phyloP scores from a whole-genome alignment of 169 alveolate species.

The Eimeria brunetti region DNA sequence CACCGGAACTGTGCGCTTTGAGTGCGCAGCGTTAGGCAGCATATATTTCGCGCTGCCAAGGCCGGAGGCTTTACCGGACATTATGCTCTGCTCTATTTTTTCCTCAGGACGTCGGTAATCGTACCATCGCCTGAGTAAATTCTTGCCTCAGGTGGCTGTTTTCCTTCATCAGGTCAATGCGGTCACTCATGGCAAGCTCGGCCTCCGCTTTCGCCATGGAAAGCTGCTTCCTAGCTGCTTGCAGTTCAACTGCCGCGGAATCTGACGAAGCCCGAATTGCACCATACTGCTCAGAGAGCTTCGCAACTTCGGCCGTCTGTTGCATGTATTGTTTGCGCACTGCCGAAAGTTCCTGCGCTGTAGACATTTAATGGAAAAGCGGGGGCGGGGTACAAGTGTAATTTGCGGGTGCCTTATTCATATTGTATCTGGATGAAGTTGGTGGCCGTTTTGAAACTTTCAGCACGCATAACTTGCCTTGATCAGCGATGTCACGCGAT shows the following conservation, averaged over 20 bases:
- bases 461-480: neutral
- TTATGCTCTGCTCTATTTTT: neutral
- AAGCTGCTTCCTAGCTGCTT: slow-evolving; percentile 48
- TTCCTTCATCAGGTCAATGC: slow-evolving; percentile 63
- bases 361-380: neutral
- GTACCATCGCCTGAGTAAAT: slow-evolving; percentile 57
- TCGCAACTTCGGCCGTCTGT: slow-evolving; percentile 58
- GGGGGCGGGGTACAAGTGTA: neutral
- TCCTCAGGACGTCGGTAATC: neutral
- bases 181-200: slow-evolving; percentile 36
- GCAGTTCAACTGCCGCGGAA: slow-evolving; percentile 47
- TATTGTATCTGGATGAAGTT: neutral
- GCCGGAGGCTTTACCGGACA: neutral
- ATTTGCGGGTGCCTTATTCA: neutral
- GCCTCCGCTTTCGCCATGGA: slow-evolving; percentile 65
- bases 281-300: slow-evolving; percentile 58
- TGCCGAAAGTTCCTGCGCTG: slow-evolving; percentile 64
- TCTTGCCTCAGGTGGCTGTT: slow-evolving; percentile 67
- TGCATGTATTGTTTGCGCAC: slow-evolving; percentile 59
- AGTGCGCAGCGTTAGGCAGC: neutral
- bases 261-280: slow-evolving; percentile 54
- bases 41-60: neutral
- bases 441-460: neutral
- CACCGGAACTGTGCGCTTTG: neutral
- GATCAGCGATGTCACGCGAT: slow-evolving; percentile 49